phyloP scores from a whole-genome alignment of 257 asterid species.

The Scutellaria barbata region DNA sequence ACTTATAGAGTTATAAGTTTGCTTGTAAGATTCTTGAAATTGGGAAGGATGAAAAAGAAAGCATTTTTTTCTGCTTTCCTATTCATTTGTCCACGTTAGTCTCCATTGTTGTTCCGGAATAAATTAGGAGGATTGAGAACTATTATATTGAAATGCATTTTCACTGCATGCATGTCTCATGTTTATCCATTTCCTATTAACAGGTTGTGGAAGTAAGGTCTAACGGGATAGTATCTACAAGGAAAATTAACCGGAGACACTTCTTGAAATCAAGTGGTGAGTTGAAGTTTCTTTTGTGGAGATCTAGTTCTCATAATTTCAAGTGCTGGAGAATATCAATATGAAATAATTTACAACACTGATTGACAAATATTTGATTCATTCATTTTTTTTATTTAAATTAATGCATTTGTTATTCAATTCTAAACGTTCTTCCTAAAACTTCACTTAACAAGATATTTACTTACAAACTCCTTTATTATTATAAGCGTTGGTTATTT shows the following conservation, averaged over 20 bases:
- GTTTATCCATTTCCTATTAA: constrained; percentile 34
- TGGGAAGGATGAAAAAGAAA: not conserved
- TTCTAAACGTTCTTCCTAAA: not conserved
- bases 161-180: constrained; percentile 15
- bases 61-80: constrained; percentile 24
- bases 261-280: constrained; percentile 90
- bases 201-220: constrained; percentile 95
- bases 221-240: constrained; percentile 77
- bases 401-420: not conserved
- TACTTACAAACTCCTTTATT: constrained; percentile 2
- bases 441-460: not conserved
- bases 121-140: constrained; percentile 17
- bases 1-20: not conserved
- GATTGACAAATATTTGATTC: constrained; percentile 18
- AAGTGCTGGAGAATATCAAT: not conserved
- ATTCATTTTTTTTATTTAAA: not conserved
- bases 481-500: constrained; percentile 11
- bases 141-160: constrained; percentile 18
- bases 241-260: constrained; percentile 83
- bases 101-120: not conserved
- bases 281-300: constrained; percentile 31
- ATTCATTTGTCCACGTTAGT: not conserved
- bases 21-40: not conserved
- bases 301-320: constrained; percentile 22
- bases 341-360: not conserved